Percentiles rank a stretch among this genome's conserved stretches.
Conservation (phyloP, 352 stramenopile species). For the Thalassiosira hispida region DNA sequence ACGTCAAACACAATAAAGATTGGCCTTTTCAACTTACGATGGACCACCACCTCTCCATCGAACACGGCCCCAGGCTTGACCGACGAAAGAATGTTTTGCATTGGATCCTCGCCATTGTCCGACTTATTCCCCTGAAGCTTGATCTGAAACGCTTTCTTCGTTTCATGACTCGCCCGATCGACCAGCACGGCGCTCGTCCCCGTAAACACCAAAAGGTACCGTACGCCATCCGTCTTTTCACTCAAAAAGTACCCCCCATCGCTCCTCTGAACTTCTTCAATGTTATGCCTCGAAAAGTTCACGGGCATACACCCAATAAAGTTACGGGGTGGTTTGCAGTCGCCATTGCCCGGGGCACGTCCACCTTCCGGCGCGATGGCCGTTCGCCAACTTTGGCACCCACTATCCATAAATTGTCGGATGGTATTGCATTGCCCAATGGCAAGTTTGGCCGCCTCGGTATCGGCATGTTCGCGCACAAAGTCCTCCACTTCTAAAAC, state of each 20-base stretch:
- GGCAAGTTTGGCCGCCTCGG: slow-evolving; percentile 60
- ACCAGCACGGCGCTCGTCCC: slow-evolving; percentile 79
- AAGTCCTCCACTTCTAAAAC: slow-evolving; percentile 77
- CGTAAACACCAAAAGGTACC: slow-evolving; percentile 83
- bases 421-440: slow-evolving; percentile 75
- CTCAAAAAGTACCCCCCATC: slow-evolving; percentile 79
- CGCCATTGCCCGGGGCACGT: slow-evolving; percentile 7
- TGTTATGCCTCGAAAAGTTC: slow-evolving; percentile 83
- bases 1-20: slow-evolving; percentile 86
- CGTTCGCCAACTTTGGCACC: slow-evolving; percentile 40
- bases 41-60: slow-evolving; percentile 84
- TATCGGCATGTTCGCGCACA: slow-evolving; percentile 65
- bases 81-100: slow-evolving; percentile 50
- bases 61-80: slow-evolving; percentile 80
- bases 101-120: slow-evolving; percentile 49
- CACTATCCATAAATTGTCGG: slow-evolving; percentile 68
- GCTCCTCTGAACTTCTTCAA: slow-evolving; percentile 77
- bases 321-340: slow-evolving; percentile 64
- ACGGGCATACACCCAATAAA: slow-evolving; percentile 85
- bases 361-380: slow-evolving; percentile 29
- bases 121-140: slow-evolving; percentile 23
- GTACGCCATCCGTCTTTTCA: slow-evolving; percentile 84
- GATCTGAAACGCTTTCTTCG: slow-evolving; percentile 72
- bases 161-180: slow-evolving; percentile 65
- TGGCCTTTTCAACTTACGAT: slow-evolving; percentile 65